A percentile compares a stretch with the other conserved stretches of the same genome.
These are phyloP conservation scores for Phytopythium oedochilum DNA, from an alignment of 352 stramenopile species.

Conservation along the genomic window DNA sequence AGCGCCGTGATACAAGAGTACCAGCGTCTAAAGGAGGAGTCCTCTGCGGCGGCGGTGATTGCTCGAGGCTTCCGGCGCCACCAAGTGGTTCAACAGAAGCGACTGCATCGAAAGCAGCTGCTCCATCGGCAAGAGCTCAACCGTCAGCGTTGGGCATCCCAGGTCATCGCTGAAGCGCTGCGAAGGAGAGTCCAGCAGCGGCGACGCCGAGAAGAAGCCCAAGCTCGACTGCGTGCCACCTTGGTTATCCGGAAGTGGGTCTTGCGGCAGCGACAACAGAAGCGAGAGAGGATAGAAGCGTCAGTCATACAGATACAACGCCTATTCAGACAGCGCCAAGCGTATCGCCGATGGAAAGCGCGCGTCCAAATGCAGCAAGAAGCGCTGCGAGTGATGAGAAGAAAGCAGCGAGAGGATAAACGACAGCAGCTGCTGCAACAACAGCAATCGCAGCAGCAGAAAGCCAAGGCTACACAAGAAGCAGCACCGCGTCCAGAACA, in stretches of 20 bases:
- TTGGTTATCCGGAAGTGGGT: slow-evolving; percentile 5
- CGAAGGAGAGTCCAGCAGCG: background rate
- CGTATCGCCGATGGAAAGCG: slow-evolving; percentile 1
- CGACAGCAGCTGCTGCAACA: slow-evolving; percentile 4
- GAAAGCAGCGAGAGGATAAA: slow-evolving; percentile 5
- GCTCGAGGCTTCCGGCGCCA: slow-evolving; percentile 21
- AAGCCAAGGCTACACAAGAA: background rate
- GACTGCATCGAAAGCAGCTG: background rate
- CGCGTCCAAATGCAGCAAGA: slow-evolving; percentile 6
- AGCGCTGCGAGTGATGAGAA: background rate
- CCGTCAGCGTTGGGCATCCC: background rate
- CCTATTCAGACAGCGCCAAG: background rate
- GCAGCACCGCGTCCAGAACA: slow-evolving; percentile 2
- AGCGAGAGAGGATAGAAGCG: background rate
- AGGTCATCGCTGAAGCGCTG: slow-evolving; percentile 1
- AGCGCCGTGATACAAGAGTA: slow-evolving; percentile 12
- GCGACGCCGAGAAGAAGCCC: background rate
- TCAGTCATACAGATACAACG: background rate
- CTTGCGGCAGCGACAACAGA: slow-evolving; percentile 1
- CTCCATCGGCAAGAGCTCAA: background rate
- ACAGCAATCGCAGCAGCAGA: background rate
- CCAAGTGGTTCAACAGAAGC: background rate
- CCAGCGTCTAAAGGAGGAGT: slow-evolving; percentile 8
- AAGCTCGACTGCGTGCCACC: background rate
- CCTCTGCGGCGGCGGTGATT: slow-evolving; percentile 24